Evolutionary conservation across 2,329 filamentous ascomycete genomes (phyloP), one percentile per base, ranked within the genome.

Genomic region (Zalaria obscura): DNA sequence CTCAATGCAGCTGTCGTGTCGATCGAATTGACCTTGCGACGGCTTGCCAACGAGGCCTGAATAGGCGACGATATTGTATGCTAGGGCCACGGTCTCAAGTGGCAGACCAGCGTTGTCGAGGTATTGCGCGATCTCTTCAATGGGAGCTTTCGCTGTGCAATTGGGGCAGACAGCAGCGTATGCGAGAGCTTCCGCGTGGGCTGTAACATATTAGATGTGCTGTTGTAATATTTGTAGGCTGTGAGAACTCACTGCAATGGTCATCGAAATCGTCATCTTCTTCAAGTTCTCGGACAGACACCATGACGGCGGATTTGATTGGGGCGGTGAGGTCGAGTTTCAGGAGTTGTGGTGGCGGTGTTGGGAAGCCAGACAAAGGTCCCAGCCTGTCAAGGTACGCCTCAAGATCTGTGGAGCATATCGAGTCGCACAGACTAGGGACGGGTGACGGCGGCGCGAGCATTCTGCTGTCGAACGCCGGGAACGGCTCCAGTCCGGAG

Each of bases 391-490:
- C 51, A 28, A 58, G 50, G 31, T 51, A 57, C 6, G 55, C 55
- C 39, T 59, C 55, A 28, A 58, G 48, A 38, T 56, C 55, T 9
- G 55, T 52, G 25, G 52, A 53, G 36, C 49, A 52, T 18, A 58
- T 48, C 28, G 52, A 53, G 36, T 57, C 53, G 47, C 49, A 54
- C 25, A 43, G 44, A 46, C 55, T 58, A n/a, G 51, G 47, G 6
- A 52, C 48, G 18, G 54, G 54, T 32, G 55, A 57, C 28, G 51
- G 48, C 18, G 50, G 52, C 4, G 37, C 34, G 18, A 35, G n/a
- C n/a, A 27, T 36, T 38, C 36, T 43, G 26, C n/a, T 9, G 18
- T 18, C 18, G 18, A 18, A 18, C 18, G 18, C 18, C 18, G 18
- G 18, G 18, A 18, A 18, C 18, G 18, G 29, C 29, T 32, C 29